Evolutionary conservation across 2,329 filamentous ascomycete species (phyloP), one percentile per base, ranked within the genome.

Genomic region (Fusarium papillatum): DNA sequence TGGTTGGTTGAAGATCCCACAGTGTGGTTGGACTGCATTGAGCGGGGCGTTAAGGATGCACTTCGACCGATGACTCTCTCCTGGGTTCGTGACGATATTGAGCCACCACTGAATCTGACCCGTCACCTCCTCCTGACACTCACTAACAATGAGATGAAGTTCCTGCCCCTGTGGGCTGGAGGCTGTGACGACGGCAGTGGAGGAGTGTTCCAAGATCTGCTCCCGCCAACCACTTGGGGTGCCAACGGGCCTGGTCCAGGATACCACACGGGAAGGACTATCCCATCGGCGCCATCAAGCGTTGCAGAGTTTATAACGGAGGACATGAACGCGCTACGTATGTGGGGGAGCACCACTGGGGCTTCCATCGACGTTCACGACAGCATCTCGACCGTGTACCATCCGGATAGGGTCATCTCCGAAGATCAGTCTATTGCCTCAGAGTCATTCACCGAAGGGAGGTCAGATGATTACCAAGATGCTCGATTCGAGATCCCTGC

Each of bases 161-260:
- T 88, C 73, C 85, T 94, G 5, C 92, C 93, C 0, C 83, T 93
- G 6, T 94, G 91, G 91, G 92, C 91, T 0, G 92, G 89, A 6
- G 92, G 85, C 2, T 81, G 84, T 53, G 85, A 90, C 69, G 88
- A 90, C 73, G 86, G 86, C 19, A 88, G 86, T 7, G 87, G 88
- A 26, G 87, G 87, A 8, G 87, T 90, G 2, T 89, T 87, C 66
- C 85, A 87, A 72, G 69, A 81, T 0, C 73, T 75, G 4, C 82
- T 88, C 16, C 87, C 87, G 0, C 82, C 82, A 1, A 81, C 87
- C 2, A 82, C 85, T 1, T 83, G 87, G 78, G 87, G 87, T 0
- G 86, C 87, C 2, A 84, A 78, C 31, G 86, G 87, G 0, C 87
- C 87, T 2, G 87, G 87, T 1, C 87, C 87, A 6, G 82, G 80